Evolutionary conservation across 768 basidiomycete species (phyloP), one percentile per base, ranked within the genome.

Genomic region (Cystobasidium ongulense): DNA sequence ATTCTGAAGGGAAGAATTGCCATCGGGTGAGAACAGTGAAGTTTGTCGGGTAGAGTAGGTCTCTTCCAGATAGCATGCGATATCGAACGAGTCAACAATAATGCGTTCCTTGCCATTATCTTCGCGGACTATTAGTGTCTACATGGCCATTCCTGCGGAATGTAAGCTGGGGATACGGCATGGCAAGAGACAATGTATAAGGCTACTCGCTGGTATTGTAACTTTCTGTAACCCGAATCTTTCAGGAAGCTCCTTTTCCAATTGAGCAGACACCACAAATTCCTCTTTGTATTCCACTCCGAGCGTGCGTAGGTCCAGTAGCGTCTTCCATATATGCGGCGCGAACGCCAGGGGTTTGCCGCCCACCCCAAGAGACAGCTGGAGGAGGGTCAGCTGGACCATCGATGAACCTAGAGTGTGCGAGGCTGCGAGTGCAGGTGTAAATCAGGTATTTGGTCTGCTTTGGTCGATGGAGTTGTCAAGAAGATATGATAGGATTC

Each of bases 201-300:
- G 11, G 13, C 43, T 29, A 35, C 57, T 59, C 29, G 33, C 57
- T 59, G 57, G 57, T 29, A 59, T 59, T 23, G 57, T 59, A 4
- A 59, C 57, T 59, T 59, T 59, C 1, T 10, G 13, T 15, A 59
- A 21, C 13, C 57, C 57, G 29, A 59, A 59, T 59, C 57, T 17
- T 35, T 59, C 57, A 13, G 57, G 57, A 27, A 59, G 57, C 33
- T 59, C 57, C 57, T 59, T 59, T 31, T 59, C 57, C 11, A 59
- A 27, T 27, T 59, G 57, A 2, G 29, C 57, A 11, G 57, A 59
- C 4, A 35, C 33, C 2, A 59, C 57, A 27, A 27, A 59, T 59
- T 59, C 57, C 11, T 35, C 33, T 15, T 59, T 35, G 33, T 59
- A 59, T 31, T 29, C 57, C 23, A 59, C 29, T 5, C 57, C 57